phyloP scores from a whole-genome alignment of 2,329 filamentous ascomycete species.

The Colletotrichum truncatum region DNA sequence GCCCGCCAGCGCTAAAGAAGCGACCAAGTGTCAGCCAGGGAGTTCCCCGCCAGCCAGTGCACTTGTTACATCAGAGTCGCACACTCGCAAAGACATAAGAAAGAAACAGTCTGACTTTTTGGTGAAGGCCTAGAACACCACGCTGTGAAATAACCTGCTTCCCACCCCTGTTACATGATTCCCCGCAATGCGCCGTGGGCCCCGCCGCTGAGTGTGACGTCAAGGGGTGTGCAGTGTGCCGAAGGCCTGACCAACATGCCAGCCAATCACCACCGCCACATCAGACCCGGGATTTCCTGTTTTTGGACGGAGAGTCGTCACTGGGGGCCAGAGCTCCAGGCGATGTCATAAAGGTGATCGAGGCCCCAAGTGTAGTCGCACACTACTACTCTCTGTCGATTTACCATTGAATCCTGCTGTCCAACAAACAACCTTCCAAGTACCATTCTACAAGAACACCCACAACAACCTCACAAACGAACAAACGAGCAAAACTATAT shows the following conservation, averaged over 20 bases:
- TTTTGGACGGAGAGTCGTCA: constrained; percentile 23
- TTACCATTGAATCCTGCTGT: not conserved
- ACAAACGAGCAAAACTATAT: not conserved
- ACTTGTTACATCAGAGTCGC: constrained; percentile 28
- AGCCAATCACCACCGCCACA: constrained; percentile 15
- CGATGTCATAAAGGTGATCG: constrained; percentile 25
- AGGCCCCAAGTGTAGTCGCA: not conserved
- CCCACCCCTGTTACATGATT: constrained; percentile 13
- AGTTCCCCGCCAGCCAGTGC: constrained; percentile 23
- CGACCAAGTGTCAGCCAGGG: not conserved
- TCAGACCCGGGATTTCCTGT: constrained; percentile 17
- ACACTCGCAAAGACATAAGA: not conserved
- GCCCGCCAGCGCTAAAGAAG: not conserved
- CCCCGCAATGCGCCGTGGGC: constrained; percentile 13
- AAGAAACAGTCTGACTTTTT: not conserved
- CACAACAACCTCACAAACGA: no score
- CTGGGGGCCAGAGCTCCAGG: constrained; percentile 23
- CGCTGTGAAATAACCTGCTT: constrained; percentile 24
- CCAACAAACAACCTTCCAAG: not conserved
- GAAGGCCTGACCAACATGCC: not conserved
- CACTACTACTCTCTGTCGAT: no score
- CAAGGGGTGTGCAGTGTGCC: constrained; percentile 3
- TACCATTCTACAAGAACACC: not conserved
- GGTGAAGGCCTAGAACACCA: constrained; percentile 12
- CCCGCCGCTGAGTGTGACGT: constrained; percentile 25